Conservation (phyloP, 2,329 filamentous ascomycete species). For the Talaromyces sp. region DNA sequence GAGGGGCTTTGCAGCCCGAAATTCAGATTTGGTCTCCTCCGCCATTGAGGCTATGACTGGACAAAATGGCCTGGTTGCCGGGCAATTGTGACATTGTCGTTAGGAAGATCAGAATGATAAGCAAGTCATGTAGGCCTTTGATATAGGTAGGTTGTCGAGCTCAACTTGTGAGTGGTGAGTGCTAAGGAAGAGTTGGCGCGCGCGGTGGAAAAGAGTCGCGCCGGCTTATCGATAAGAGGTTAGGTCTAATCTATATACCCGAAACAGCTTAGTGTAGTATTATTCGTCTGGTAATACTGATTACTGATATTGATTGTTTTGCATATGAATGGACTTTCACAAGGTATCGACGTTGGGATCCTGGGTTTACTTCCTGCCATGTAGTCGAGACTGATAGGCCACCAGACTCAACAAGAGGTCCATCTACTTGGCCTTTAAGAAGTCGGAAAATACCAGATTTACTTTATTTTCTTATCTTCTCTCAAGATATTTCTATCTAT, state of each 20-base stretch:
- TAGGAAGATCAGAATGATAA: background rate
- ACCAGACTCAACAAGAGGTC: background rate
- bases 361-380: too few species aligned
- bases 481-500: conserved; percentile 5
- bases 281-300: too few species aligned
- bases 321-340: too few species aligned
- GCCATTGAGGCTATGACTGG: background rate
- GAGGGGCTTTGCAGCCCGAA: conserved; percentile 53
- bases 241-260: background rate
- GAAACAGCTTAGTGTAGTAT: background rate
- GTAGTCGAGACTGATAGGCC: background rate
- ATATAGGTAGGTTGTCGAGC: background rate
- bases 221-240: conserved; percentile 9
- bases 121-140: background rate
- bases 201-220: conserved; percentile 4
- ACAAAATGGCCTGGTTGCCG: background rate
- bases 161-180: background rate
- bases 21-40: conserved; percentile 25
- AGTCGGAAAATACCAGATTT: background rate
- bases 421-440: background rate
- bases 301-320: too few species aligned
- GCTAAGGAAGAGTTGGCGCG: background rate
- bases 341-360: too few species aligned
- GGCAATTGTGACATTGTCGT: background rate
- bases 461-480: conserved; percentile 3